phyloP scores from a whole-genome alignment of 208 protist species.

The Naegleria lovaniensis region DNA sequence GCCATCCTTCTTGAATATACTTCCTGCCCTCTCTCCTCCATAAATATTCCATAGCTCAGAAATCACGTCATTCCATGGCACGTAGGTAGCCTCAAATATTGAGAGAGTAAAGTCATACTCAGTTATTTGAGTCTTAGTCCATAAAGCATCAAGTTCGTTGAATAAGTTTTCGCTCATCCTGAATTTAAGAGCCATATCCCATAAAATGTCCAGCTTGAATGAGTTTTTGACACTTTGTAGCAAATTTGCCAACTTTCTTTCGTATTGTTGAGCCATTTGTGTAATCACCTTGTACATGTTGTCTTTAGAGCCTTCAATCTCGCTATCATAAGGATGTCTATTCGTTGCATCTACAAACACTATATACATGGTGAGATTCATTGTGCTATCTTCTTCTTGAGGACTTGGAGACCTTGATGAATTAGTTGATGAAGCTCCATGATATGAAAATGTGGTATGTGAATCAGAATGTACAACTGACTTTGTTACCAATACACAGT shows the following conservation, averaged over 20 bases:
- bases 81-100: not conserved
- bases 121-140: not conserved
- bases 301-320: not conserved
- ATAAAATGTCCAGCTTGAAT: slow-evolving; percentile 3
- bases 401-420: not conserved
- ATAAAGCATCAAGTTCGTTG: not conserved
- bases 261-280: not conserved
- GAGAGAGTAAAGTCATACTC: not conserved
- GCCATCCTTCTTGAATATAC: slow-evolving; percentile 19
- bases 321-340: not conserved
- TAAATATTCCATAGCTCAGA: slow-evolving; percentile 12
- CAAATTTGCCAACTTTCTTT: not conserved
- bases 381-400: not conserved
- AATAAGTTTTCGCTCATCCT: slow-evolving; percentile 8
- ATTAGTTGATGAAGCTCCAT: too few species aligned
- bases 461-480: not conserved
- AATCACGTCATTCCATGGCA: not conserved
- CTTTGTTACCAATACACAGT: not conserved
- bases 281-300: not conserved
- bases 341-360: not conserved
- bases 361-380: not conserved
- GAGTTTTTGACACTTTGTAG: not conserved
- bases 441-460: not conserved
- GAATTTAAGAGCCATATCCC: slow-evolving; percentile 3
- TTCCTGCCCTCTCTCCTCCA: not conserved